A percentile compares a stretch with the other conserved stretches of the same genome.
phyloP scores from a whole-genome alignment of 257 asterid species.

The Leonotis leonurus region DNA sequence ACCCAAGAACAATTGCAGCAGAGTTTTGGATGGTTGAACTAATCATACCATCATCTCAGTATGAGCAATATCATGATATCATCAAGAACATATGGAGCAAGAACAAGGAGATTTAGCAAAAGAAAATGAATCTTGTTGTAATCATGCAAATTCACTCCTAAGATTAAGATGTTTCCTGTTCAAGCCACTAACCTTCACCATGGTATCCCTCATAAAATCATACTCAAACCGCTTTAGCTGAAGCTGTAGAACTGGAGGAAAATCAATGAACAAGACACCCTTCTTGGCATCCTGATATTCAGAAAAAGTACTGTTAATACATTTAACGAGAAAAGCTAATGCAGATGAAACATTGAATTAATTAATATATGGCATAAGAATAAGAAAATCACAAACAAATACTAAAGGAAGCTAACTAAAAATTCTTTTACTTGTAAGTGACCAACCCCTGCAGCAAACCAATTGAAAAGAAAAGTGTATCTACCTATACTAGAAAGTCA shows the following conservation, averaged over 20 bases:
- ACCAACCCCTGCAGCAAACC: background rate
- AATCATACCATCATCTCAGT: background rate
- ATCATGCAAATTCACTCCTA: background rate
- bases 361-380: background rate
- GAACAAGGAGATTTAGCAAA: background rate
- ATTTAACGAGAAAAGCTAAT: background rate
- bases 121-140: background rate
- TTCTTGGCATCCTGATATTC: slow-evolving; percentile 74
- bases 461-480: background rate
- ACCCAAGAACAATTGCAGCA: background rate
- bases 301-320: slow-evolving; percentile 11
- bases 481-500: background rate
- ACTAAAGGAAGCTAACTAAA: slow-evolving; percentile 4
- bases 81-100: slow-evolving; percentile 1
- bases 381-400: background rate
- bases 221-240: slow-evolving; percentile 83
- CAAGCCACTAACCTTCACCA: slow-evolving; percentile 68
- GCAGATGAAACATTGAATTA: background rate
- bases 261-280: slow-evolving; percentile 77
- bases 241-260: slow-evolving; percentile 86
- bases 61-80: background rate
- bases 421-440: background rate
- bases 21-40: background rate
- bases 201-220: slow-evolving; percentile 83
- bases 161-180: background rate